phyloP scores from a whole-genome alignment of 2,329 filamentous ascomycete species.

The Sporothrix schenckii region DNA sequence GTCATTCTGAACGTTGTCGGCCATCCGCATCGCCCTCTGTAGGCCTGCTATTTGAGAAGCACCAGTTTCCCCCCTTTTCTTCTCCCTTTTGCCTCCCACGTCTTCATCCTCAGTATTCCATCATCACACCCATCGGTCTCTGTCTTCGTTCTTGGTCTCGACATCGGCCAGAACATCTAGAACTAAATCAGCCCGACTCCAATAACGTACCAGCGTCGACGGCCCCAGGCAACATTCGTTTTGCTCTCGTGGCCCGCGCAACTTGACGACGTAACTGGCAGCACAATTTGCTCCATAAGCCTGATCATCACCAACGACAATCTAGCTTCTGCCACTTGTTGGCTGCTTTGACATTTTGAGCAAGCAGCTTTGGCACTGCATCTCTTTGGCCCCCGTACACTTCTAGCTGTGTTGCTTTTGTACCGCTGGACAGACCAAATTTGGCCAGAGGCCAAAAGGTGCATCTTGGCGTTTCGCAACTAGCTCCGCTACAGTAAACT shows the following conservation, averaged over 20 bases:
- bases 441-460: neutral
- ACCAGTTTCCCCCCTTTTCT: neutral
- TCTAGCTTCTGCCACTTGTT: neutral
- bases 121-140: neutral
- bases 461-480: conserved; percentile 11
- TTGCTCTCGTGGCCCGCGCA: neutral
- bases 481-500: conserved; percentile 25
- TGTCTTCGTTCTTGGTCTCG: conserved; percentile 8
- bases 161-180: conserved; percentile 8
- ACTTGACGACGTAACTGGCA: neutral
- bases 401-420: neutral
- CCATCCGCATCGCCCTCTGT: neutral
- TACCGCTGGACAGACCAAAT: conserved; percentile 3
- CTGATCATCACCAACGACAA: conserved; percentile 1
- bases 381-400: conserved; percentile 10
- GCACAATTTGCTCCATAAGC: neutral
- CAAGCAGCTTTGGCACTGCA: neutral
- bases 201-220: conserved; percentile 9
- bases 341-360: neutral
- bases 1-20: neutral
- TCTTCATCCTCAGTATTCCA: neutral
- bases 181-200: neutral
- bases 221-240: neutral
- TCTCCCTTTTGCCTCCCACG: neutral
- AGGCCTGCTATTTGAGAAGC: neutral